Evolutionary conservation across 257 asterid species (phyloP), one percentile per base, ranked within the genome.

Genomic region (Solanum neorickii): DNA sequence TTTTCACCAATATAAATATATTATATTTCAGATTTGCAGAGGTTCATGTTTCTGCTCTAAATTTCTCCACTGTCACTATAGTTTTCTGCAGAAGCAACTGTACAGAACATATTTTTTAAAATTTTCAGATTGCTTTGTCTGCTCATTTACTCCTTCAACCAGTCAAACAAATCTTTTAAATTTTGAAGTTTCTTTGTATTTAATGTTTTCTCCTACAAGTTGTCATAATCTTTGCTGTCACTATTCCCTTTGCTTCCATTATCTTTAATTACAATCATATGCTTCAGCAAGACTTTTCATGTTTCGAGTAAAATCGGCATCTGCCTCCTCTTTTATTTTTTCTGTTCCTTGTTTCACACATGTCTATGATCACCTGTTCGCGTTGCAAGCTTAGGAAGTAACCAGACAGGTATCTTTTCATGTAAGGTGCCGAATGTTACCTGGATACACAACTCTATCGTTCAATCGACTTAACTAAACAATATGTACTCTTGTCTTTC

Each of bases 261-360:
- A 31, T 18, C 33, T 82, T 1, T 98, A 92, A 92, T 97, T 97
- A 39, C 92, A 89, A 86, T 49, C 31, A 7, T 82, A 82, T 12
- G 12, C 18, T 49, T 49, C 66, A 46, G 39, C 98, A 93, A 87
- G 98, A 75, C 23, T 39, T 75, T 75, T 39, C 82, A 33, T 29
- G 35, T 25, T 25, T 46, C 41, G 9, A 78, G 41, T 46, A 46
- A 78, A 29, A 46, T 46, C 9, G 66, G n/a, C 41, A 78, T 46
- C 41, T 25, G 35, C 39, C 62, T 44, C 35, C 25, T 44, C 65
- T 44, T 78, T 78, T 29, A 8, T 47, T 78, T 78, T 78, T 31
- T 46, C 2, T 27, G 41, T 25, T 46, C 27, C 41, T 8, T 78
- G 27, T 27, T 25, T 78, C 23, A 46, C 12, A 21, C 41, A 37